phyloP scores from a whole-genome alignment of 2,329 filamentous ascomycete genomes.

The Aspergillus oerlinghausenensis region DNA sequence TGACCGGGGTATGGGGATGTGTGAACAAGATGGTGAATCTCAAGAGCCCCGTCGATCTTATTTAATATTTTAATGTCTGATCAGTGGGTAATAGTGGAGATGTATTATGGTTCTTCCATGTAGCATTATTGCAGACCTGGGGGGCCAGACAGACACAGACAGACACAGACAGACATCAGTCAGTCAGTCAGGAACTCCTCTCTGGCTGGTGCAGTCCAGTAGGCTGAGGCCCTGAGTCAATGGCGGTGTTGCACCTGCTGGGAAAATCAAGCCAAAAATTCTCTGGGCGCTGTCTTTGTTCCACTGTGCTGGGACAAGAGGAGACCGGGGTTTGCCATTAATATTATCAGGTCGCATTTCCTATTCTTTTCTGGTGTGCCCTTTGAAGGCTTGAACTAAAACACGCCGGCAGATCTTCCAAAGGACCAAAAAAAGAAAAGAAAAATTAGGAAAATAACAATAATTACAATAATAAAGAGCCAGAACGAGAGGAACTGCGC shows the following conservation, averaged over 20 bases:
- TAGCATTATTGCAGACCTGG: neutral
- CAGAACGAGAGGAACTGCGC: neutral
- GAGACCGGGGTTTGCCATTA: constrained; percentile 13
- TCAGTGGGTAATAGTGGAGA: constrained; percentile 7
- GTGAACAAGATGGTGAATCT: neutral
- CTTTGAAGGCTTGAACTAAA: neutral
- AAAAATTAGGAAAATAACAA: neutral
- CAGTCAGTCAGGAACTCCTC: neutral
- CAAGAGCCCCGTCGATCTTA: neutral
- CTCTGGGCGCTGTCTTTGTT: constrained; percentile 16
- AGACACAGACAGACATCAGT: neutral
- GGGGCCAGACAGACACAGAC: constrained; percentile 1
- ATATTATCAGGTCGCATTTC: constrained; percentile 11
- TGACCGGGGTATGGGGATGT: neutral
- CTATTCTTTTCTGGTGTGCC: neutral
- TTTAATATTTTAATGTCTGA: neutral
- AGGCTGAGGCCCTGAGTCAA: constrained; percentile 19
- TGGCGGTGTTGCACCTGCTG: constrained; percentile 2
- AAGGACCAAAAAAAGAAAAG: neutral
- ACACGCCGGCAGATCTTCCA: neutral
- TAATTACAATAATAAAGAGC: neutral
- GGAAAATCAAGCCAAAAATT: neutral
- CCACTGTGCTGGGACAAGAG: constrained; percentile 16
- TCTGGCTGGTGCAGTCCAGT: constrained; percentile 9
- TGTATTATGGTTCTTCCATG: neutral